Percentiles rank a stretch among this genome's conserved stretches.
These are phyloP conservation scores for Chiua virens DNA, from an alignment of 768 basidiomycete genomes.

Conservation along the genomic window DNA sequence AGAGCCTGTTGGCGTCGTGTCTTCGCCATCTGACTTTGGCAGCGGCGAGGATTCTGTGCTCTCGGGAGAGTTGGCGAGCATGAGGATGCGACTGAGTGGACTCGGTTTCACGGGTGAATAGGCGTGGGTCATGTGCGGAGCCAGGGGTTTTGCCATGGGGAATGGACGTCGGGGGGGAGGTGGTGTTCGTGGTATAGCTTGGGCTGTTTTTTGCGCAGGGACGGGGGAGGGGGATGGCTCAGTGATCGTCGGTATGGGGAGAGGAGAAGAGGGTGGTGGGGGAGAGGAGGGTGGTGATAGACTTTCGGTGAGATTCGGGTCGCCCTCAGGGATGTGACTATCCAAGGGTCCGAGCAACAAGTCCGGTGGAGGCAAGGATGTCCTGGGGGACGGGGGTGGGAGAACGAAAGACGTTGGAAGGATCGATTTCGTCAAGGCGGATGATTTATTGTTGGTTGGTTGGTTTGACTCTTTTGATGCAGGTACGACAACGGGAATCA, in stretches of 20 bases:
- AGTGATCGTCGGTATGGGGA: slow-evolving; percentile 19
- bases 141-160: slow-evolving; percentile 71
- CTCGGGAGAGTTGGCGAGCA: slow-evolving; percentile 63
- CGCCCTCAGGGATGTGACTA: slow-evolving; percentile 18
- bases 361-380: slow-evolving; percentile 51
- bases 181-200: slow-evolving; percentile 21
- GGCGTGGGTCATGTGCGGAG: slow-evolving; percentile 69
- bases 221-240: slow-evolving; percentile 25
- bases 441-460: slow-evolving; percentile 12
- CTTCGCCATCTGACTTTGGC: slow-evolving; percentile 5
- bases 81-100: slow-evolving; percentile 75
- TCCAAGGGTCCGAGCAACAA: slow-evolving; percentile 33
- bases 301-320: neutral
- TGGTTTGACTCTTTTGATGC: slow-evolving; percentile 34
- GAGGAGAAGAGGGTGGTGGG: slow-evolving; percentile 3
- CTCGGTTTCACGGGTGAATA: slow-evolving; percentile 82
- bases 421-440: slow-evolving; percentile 42
- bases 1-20: slow-evolving; percentile 24
- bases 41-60: slow-evolving; percentile 28
- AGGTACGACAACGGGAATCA: slow-evolving; percentile 36
- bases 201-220: slow-evolving; percentile 3
- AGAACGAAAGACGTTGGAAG: slow-evolving; percentile 73
- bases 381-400: slow-evolving; percentile 73
- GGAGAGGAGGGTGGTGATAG: neutral
- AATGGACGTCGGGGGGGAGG: slow-evolving; percentile 45